Evolutionary conservation across 106 monocot species (phyloP).

Genomic region (Allium cepa): DNA sequence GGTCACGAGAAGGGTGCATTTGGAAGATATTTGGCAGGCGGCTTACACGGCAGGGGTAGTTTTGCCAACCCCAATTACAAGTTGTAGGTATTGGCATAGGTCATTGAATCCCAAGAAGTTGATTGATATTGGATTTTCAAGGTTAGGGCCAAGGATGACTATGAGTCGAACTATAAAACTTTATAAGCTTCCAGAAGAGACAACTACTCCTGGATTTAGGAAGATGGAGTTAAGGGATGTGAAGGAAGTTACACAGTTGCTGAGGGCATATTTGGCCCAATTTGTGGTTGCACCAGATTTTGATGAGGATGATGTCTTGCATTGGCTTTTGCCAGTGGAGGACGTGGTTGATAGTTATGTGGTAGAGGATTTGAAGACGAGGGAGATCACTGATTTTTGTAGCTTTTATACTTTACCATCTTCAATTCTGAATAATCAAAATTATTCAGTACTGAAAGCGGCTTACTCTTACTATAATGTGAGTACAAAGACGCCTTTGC

Average conservation of each 20-base stretch:
- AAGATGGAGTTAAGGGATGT: slow-evolving; percentile 66
- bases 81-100: slow-evolving; percentile 76
- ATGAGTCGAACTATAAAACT: slow-evolving; percentile 68
- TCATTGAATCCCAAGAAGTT: slow-evolving; percentile 80
- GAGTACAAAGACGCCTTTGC: slow-evolving; percentile 40
- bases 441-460: slow-evolving; percentile 39
- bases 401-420: slow-evolving; percentile 61
- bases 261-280: slow-evolving; percentile 37
- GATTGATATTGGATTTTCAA: slow-evolving; percentile 69
- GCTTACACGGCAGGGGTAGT: slow-evolving; percentile 75
- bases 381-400: slow-evolving; percentile 65
- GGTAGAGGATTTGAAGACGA: slow-evolving; percentile 48
- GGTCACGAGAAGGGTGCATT: slow-evolving; percentile 56
- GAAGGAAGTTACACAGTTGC: slow-evolving; percentile 43
- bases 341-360: slow-evolving; percentile 59
- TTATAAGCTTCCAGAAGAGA: slow-evolving; percentile 50
- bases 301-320: slow-evolving; percentile 57
- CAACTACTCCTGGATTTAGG: slow-evolving; percentile 50
- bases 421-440: slow-evolving; percentile 47
- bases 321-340: slow-evolving; percentile 61
- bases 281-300: slow-evolving; percentile 52
- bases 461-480: slow-evolving; percentile 69
- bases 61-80: slow-evolving; percentile 59
- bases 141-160: slow-evolving; percentile 66
- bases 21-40: slow-evolving; percentile 75